Evolutionary conservation across 257 asterid genomes (phyloP), one percentile per base, ranked within the genome.

Genomic region (Striga asiatica): DNA sequence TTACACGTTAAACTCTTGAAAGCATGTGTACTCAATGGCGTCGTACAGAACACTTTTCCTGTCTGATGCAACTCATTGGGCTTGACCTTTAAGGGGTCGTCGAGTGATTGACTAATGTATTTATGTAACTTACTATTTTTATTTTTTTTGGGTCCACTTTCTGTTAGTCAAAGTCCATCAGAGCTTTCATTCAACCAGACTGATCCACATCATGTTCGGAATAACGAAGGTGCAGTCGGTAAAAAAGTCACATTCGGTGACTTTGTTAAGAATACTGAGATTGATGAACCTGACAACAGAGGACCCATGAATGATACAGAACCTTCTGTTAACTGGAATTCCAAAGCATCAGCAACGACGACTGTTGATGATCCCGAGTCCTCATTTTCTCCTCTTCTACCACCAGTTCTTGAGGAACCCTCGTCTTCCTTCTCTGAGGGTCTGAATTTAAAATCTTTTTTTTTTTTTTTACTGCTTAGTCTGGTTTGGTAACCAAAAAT

Each of bases 401-500:
- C 97, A n/a, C 89, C 97, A 45, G 97, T 92, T 73, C 89, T 79
- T 16, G 97, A 84, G 82, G 98, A 88, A 66, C 97, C 93, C 66
- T 76, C 94, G 24, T 82, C 98, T 34, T 88, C 99, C 23, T 82
- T 74, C 74, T 92, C 94, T 17, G 99, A 92, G 77, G 99, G 97
- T 92, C 53, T 59, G 79, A 56, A 45, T 60, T 12, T 24, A 59
- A n/a, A 39, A 23, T 23, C 63, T 54, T 50, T 2, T 48, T 65
- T 54, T 50, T 2, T 48, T 58, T 72, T 14, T 54, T 50, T 61
- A 50, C 62, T 58, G 51, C 58, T 32, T 49, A 66, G 9, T 24
- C 52, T 73, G 49, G 49, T 70, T 61, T 61, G 17, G 56, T 54
- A 47, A 25, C 61, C 22, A 23, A 50, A 27, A 21, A 41, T 60